Evolutionary conservation across 2,329 filamentous ascomycete species (phyloP), one percentile per base, ranked within the genome.

Genomic region (Pseudogymnoascus sp.): DNA sequence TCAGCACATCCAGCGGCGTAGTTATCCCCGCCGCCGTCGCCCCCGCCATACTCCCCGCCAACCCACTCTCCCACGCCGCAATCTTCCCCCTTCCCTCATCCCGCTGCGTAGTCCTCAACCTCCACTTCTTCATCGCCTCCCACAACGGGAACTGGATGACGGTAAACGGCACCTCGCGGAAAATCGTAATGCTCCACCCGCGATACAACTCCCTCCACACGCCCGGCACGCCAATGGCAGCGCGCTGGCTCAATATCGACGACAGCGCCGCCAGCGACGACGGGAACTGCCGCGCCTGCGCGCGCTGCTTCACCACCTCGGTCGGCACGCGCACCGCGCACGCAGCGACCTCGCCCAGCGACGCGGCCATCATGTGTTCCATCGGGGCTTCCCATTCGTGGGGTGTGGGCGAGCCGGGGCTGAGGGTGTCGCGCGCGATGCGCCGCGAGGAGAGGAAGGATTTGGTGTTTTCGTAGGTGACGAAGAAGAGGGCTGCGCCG

Each of bases 131-230:
- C 82, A 97, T 84, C 4, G 83, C 86, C 77, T 99, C 95, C 95
- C 95, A 99, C 67, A 99, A 82, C 53, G 95, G 95, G 74, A 99
- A 99, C 76, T 99, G 95, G 67, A 99, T 89, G 8, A 97, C 87
- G 2, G 96, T 97, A 72, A 99, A 99, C 3, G 95, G 95, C 65
- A 99, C 93, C 80, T 99, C 95, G 64, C 95, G 86, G 78, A 97
- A 88, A 61, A 99, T 87, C 1, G 95, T 99, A 69, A 97, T 92
- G 16, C 86, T 84, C 83, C 92, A 96, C 1, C 96, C 95, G 37
- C 95, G 83, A 76, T 99, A 99, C 63, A 99, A 77, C 76, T 97
- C 93, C 65, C 84, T 79, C 81, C 90, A 86, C 59, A 97, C 89
- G 26, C 86, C 78, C 2, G 65, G 35, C 1, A 88, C 50, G 0